Conservation (phyloP, 345 rosid species). For the Melastoma malabathricum region DNA sequence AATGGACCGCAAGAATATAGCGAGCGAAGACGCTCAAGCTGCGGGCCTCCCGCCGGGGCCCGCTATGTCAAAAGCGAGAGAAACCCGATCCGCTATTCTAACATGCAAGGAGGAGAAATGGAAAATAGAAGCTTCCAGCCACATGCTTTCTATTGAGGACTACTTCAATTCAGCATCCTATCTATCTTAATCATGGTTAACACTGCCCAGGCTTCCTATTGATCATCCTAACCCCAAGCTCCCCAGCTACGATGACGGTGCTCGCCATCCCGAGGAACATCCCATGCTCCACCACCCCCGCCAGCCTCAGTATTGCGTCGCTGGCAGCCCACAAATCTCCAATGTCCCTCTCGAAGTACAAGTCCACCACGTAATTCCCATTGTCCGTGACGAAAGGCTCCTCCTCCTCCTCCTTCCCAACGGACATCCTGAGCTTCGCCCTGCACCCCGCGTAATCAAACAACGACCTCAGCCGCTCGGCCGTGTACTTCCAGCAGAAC, state of each 20-base stretch:
- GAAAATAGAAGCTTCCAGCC: too few species aligned
- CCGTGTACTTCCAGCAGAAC: constrained; percentile 70
- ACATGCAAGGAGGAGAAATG: too few species aligned
- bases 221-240: constrained; percentile 57
- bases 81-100: too few species aligned
- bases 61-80: too few species aligned
- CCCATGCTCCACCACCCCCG: constrained; percentile 90
- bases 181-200: too few species aligned
- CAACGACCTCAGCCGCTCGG: constrained; percentile 31
- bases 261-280: constrained; percentile 95
- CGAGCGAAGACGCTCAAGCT: too few species aligned
- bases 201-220: constrained; percentile 10
- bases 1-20: too few species aligned
- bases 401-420: constrained; percentile 10
- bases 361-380: constrained; percentile 66
- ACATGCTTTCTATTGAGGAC: too few species aligned
- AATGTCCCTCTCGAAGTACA: constrained; percentile 56
- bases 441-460: constrained; percentile 50
- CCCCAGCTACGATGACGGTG: constrained; percentile 82
- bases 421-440: constrained; percentile 34
- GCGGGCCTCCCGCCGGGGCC: too few species aligned
- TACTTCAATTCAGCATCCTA: too few species aligned
- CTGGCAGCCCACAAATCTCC: constrained; percentile 64
- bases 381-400: constrained; percentile 68
- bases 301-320: constrained; percentile 60